phyloP scores from a whole-genome alignment of 257 asterid genomes.

The Nicotiana undulata region DNA sequence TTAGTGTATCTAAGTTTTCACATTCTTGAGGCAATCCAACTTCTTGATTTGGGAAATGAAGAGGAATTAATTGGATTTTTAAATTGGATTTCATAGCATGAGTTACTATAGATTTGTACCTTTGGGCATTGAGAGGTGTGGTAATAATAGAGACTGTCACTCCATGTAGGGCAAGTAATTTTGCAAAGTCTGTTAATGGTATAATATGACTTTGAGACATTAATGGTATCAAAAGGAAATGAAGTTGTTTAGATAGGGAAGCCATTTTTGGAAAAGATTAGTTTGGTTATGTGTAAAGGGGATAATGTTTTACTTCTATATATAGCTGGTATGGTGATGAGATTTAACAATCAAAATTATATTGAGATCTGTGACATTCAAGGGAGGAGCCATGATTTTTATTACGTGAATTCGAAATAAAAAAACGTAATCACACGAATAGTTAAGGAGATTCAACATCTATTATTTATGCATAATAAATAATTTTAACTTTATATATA shows the following conservation, averaged over 20 bases:
- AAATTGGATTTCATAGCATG: slow-evolving; percentile 26
- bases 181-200: slow-evolving; percentile 40
- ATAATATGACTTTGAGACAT: slow-evolving; percentile 54
- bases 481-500: no score
- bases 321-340: not conserved
- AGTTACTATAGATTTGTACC: slow-evolving; percentile 9
- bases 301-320: not conserved
- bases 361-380: no score
- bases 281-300: not conserved
- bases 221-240: slow-evolving; percentile 42
- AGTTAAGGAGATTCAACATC: no score
- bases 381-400: no score
- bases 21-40: slow-evolving; percentile 45
- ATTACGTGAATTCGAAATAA: no score
- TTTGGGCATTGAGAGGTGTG: slow-evolving; percentile 31
- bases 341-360: not conserved
- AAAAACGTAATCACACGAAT: no score
- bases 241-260: slow-evolving; percentile 21
- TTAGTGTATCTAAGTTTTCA: slow-evolving; percentile 37
- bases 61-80: slow-evolving; percentile 15
- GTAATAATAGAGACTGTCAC: slow-evolving; percentile 30
- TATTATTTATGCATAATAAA: no score
- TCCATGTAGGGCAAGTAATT: slow-evolving; percentile 33
- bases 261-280: slow-evolving; percentile 19
- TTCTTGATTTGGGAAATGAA: slow-evolving; percentile 32